Evolutionary conservation across 2,329 filamentous ascomycete species (phyloP).

Genomic region (Clarireedia monteithiana): DNA sequence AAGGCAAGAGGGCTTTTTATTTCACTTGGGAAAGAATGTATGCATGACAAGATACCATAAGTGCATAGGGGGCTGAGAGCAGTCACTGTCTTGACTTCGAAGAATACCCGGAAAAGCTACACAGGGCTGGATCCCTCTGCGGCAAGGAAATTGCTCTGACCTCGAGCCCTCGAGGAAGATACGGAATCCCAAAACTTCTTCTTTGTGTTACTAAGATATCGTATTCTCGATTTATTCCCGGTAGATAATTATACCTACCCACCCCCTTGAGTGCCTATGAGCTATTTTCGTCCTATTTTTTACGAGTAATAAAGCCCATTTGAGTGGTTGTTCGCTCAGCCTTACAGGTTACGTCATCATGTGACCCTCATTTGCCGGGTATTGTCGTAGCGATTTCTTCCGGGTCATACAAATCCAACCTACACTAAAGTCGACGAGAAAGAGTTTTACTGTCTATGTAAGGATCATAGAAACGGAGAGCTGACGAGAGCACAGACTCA

Average conservation of each 20-base stretch:
- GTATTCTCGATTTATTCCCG: neutral
- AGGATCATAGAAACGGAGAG: neutral
- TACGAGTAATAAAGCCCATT: neutral
- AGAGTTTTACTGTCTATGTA: neutral
- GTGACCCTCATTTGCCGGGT: neutral
- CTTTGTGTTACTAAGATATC: no score
- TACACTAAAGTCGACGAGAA: neutral
- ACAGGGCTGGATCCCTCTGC: no score
- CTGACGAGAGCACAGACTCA: no score
- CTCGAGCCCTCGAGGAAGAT: no score
- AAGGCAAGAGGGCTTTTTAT: neutral
- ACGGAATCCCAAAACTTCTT: no score
- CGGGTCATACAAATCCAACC: neutral
- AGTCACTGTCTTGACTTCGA: neutral
- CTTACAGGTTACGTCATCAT: constrained; percentile 3
- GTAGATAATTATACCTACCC: neutral
- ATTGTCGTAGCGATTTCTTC: neutral
- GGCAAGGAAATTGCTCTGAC: no score
- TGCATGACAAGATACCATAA: neutral
- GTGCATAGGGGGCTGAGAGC: neutral
- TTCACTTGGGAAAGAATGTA: neutral
- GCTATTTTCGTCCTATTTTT: neutral
- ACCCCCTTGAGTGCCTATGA: neutral
- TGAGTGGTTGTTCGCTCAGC: neutral
- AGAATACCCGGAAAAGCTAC: neutral